A percentile compares a stretch with the other conserved stretches of the same genome.
Conservation (phyloP, 208 protist species). For the Wallacemonas sp. region DNA sequence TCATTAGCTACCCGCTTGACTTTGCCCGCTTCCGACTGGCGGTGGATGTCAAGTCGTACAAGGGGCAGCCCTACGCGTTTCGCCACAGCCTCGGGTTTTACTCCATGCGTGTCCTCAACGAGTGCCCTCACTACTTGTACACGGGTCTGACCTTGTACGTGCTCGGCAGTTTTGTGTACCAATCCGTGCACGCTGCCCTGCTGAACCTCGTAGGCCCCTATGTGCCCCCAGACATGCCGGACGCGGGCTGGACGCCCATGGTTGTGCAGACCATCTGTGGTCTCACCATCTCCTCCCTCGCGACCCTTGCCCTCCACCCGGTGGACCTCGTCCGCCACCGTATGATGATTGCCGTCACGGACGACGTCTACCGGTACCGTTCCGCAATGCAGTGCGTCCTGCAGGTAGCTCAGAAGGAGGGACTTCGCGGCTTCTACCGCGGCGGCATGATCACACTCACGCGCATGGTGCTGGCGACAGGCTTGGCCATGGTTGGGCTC, state of each 20-base stretch:
- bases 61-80: conserved; percentile 60
- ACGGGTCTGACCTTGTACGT: conserved; percentile 68
- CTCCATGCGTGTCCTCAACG: conserved; percentile 62
- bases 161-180: conserved; percentile 68
- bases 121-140: conserved; percentile 77
- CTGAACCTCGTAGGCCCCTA: conserved; percentile 38
- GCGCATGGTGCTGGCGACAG: conserved; percentile 51
- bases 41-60: conserved; percentile 65
- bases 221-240: conserved; percentile 47
- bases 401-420: conserved; percentile 62
- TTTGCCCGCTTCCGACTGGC: conserved; percentile 80
- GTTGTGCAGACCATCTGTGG: conserved; percentile 50
- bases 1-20: conserved; percentile 82
- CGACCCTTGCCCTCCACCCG: conserved; percentile 74
- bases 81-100: conserved; percentile 77
- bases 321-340: conserved; percentile 76
- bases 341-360: conserved; percentile 81
- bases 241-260: conserved; percentile 35
- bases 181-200: conserved; percentile 40
- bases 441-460: conserved; percentile 62
- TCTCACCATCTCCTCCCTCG: conserved; percentile 48
- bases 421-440: conserved; percentile 66
- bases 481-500: conserved; percentile 35
- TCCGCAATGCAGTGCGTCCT: conserved; percentile 56
- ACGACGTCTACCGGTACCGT: conserved; percentile 59